A percentile compares a stretch with the other conserved stretches of the same genome.
phyloP scores from a whole-genome alignment of 345 rosid species.

The Mallotus nudiflorus region DNA sequence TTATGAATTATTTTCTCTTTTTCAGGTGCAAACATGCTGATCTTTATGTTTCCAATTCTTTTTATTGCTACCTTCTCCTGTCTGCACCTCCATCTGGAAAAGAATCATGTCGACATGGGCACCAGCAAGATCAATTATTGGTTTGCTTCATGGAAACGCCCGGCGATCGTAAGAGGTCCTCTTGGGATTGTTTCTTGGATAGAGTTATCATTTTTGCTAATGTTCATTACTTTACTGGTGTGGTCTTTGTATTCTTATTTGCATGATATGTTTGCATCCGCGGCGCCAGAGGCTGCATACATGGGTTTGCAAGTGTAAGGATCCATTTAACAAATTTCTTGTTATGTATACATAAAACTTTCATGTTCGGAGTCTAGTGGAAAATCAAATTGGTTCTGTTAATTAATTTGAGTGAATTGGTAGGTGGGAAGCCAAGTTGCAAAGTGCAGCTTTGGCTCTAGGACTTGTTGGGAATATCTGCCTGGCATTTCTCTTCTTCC shows the following conservation, averaged over 20 bases:
- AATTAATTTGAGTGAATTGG: neutral
- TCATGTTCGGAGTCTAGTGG: neutral
- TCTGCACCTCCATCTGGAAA: conserved; percentile 56
- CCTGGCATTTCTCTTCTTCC: conserved; percentile 30
- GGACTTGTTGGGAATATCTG: conserved; percentile 27
- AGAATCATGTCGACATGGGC: conserved; percentile 35
- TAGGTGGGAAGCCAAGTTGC: conserved; percentile 25
- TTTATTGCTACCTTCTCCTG: conserved; percentile 57
- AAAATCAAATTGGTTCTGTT: neutral
- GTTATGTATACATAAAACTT: neutral
- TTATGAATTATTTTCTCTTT: neutral
- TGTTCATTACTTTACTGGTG: conserved; percentile 17
- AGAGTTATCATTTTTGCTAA: conserved; percentile 17
- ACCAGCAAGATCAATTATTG: neutral
- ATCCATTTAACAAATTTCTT: neutral
- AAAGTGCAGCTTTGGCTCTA: conserved; percentile 11
- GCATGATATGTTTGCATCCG: conserved; percentile 19
- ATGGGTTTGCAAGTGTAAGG: conserved; percentile 16
- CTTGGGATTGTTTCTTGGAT: conserved; percentile 26
- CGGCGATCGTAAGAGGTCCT: conserved; percentile 20
- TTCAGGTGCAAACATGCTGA: conserved; percentile 48
- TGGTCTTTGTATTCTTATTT: conserved; percentile 27
- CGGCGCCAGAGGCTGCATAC: conserved; percentile 11
- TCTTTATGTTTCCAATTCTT: conserved; percentile 62
- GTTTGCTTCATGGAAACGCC: conserved; percentile 10